Evolutionary conservation across 345 rosid species (phyloP).

Genomic region (Firmiana major): DNA sequence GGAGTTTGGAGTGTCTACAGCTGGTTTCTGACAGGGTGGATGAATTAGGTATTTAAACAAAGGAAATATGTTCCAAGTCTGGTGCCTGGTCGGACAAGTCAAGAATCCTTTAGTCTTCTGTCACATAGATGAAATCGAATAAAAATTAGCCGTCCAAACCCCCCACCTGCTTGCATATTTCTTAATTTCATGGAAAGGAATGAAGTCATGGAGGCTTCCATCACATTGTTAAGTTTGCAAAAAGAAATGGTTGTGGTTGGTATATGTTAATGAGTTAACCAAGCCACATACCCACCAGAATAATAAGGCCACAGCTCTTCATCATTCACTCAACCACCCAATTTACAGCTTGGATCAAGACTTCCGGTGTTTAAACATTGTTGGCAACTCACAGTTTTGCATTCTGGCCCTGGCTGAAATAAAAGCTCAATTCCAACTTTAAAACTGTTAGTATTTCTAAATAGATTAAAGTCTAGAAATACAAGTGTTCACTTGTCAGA

Average conservation of each 20-base stretch:
- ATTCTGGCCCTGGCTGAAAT: neutral
- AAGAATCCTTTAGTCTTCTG: neutral
- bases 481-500: neutral
- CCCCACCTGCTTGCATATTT: neutral
- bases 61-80: neutral
- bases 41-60: neutral
- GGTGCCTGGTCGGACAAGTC: neutral
- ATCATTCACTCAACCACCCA: neutral
- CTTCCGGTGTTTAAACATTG: neutral
- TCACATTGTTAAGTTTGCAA: neutral
- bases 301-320: neutral
- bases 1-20: neutral
- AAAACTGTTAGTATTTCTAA: too few species aligned
- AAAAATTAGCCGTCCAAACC: neutral
- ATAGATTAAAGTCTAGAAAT: neutral
- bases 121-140: neutral
- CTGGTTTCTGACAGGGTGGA: neutral
- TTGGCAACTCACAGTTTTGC: neutral
- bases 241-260: neutral
- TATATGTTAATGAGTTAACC: neutral
- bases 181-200: neutral
- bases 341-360: neutral
- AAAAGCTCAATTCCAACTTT: neutral
- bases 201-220: neutral
- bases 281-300: neutral